These are phyloP conservation scores for Elaeis oleifera DNA, from an alignment of 202 grass and related monocot genomes.

Conservation along the genomic window DNA sequence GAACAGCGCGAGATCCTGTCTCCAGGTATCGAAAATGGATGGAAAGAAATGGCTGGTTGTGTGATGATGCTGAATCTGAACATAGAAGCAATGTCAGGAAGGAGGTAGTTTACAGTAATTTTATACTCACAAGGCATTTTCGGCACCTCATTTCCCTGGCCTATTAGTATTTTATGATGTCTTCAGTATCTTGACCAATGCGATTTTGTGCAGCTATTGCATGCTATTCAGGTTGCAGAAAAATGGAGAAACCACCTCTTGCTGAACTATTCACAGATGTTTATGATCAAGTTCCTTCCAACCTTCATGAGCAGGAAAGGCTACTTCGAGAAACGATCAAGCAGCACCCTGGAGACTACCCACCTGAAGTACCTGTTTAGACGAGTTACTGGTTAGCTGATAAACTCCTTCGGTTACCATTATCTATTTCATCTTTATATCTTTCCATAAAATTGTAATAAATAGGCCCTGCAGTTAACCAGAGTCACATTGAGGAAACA, in stretches of 20 bases:
- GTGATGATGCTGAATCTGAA: slow-evolving; percentile 59
- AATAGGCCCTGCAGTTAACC: too few relatives aligned
- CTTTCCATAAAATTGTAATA: too few relatives aligned
- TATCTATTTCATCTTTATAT: too few relatives aligned
- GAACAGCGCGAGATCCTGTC: slow-evolving; percentile 66
- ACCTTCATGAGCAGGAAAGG: slow-evolving; percentile 62
- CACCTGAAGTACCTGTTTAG: slow-evolving; percentile 67
- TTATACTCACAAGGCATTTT: too few relatives aligned
- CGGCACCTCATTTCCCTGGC: too few relatives aligned
- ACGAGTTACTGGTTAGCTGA: neutral
- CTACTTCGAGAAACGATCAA: slow-evolving; percentile 50
- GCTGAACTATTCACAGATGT: slow-evolving; percentile 74
- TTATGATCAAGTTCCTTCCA: slow-evolving; percentile 68
- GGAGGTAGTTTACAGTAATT: slow-evolving; percentile 31
- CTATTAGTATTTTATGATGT: too few relatives aligned
- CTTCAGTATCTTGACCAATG: neutral
- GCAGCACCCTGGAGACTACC: slow-evolving; percentile 59
- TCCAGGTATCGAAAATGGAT: slow-evolving; percentile 90
- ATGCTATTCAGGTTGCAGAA: slow-evolving; percentile 84
- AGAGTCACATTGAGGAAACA: too few relatives aligned
- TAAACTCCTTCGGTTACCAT: too few relatives aligned
- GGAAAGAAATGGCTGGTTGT: slow-evolving; percentile 75
- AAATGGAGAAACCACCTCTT: slow-evolving; percentile 47
- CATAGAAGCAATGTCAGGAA: slow-evolving; percentile 56
- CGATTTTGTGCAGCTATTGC: slow-evolving; percentile 44